Evolutionary conservation across 1,139 yeast genomes (phyloP), one percentile per base, ranked within the genome.

Genomic region (Yamadazyma friedrichii): DNA sequence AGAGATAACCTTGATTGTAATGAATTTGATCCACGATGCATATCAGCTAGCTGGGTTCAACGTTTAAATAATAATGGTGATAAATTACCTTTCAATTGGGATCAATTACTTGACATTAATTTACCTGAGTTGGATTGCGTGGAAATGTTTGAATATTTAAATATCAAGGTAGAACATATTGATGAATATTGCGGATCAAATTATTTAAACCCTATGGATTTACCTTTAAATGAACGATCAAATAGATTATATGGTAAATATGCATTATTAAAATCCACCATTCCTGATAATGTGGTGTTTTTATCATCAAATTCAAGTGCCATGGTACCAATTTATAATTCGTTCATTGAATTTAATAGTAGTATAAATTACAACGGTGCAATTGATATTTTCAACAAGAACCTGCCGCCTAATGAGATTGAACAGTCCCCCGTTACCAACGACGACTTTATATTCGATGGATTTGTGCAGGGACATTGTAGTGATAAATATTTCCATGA

Each of bases 401-500:
- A 20, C 24, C 24, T 20, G 8, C 5, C 8, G 24, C 8, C 5
- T 20, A 20, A 20, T 20, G 8, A 20, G 24, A 8, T 20, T 20
- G 24, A 20, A 20, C 5, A 6, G 8, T 20, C 24, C 8, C 8
- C 24, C 24, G 8, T 20, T 6, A 20, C 24, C 8, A 8, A 5
- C 8, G 24, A 20, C 8, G 24, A 20, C 8, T 20, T 20, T 20
- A 6, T 20, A 20, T 20, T 5, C 8, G 24, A 20, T 20, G 24
- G 24, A 20, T 20, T 20, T 5, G 24, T 20, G 24, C 8, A 20
- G 5, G 8, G 8, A 20, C 24, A 20, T 20, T 8, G 5, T 6
- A 4, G 16, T 30, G 27, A 35, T n/a, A 42, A 42, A 27, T 42
- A 39, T 22, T 42, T 42, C 31, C 40, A 42, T 20, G 45, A 42